A percentile compares a stretch with the other conserved stretches of the same genome.
These are phyloP conservation scores for Pseudogymnoascus sp. DNA, from an alignment of 2,329 filamentous ascomycete genomes.

Conservation along the genomic window DNA sequence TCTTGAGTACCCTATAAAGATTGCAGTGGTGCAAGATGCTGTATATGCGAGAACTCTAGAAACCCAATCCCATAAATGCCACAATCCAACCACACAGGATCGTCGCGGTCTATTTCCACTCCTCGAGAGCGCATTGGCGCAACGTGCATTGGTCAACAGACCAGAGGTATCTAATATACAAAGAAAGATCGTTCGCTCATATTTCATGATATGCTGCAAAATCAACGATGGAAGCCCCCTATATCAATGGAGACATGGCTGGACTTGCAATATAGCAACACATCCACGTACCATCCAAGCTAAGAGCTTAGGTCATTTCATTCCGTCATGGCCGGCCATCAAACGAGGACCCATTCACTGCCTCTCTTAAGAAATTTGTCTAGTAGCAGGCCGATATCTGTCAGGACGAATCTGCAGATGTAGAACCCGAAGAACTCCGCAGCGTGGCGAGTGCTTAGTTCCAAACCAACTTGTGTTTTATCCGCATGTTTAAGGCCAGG, in stretches of 20 bases:
- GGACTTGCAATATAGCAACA: not conserved
- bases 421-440: conserved; percentile 98
- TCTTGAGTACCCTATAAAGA: not conserved
- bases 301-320: not conserved
- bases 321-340: conserved; percentile 13
- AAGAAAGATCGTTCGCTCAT: conserved; percentile 8
- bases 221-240: not conserved
- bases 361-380: conserved; percentile 97
- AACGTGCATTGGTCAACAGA: conserved; percentile 6
- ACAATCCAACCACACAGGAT: not conserved
- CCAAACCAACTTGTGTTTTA: conserved; percentile 88
- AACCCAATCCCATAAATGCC: conserved; percentile 5
- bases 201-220: conserved; percentile 10
- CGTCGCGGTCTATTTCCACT: not conserved
- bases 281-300: not conserved
- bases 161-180: conserved; percentile 9
- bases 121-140: not conserved
- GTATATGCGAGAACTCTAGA: conserved; percentile 2
- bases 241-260: not conserved
- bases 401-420: conserved; percentile 86
- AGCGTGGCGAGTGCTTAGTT: conserved; percentile 85
- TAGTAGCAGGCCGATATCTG: conserved; percentile 72
- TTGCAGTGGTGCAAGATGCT: conserved; percentile 1
- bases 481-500: conserved; percentile 85
- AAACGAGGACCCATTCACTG: conserved; percentile 75